These are phyloP conservation scores for Didymella keratinophila DNA, from an alignment of 2,329 filamentous ascomycete species.

Conservation along the genomic window DNA sequence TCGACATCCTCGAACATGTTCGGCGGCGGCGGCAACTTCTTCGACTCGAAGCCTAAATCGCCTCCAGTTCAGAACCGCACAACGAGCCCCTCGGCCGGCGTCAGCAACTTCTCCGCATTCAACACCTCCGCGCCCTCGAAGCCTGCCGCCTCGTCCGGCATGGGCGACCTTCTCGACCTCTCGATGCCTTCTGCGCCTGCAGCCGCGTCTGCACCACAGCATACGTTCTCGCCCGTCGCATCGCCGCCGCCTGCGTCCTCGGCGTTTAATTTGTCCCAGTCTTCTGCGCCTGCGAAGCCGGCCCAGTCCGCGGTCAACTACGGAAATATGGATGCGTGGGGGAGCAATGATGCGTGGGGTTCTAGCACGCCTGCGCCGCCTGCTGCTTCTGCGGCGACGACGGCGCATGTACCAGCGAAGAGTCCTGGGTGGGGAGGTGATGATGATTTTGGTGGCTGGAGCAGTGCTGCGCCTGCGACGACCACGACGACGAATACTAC, in stretches of 20 bases:
- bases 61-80: conserved; percentile 55
- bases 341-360: conserved; percentile 81
- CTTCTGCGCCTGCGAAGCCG: conserved; percentile 36
- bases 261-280: conserved; percentile 67
- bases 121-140: conserved; percentile 61
- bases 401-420: conserved; percentile 53
- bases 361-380: conserved; percentile 65
- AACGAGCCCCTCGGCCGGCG: conserved; percentile 64
- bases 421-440: conserved; percentile 67
- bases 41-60: conserved; percentile 73
- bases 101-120: conserved; percentile 71
- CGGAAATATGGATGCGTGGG: conserved; percentile 78
- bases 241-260: conserved; percentile 52
- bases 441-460: conserved; percentile 96
- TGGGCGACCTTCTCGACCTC: conserved; percentile 82
- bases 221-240: conserved; percentile 37
- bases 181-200: conserved; percentile 41
- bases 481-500: conserved; percentile 51
- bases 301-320: conserved; percentile 48
- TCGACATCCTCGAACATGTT: conserved; percentile 58
- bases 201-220: conserved; percentile 35
- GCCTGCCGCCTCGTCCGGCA: conserved; percentile 54
- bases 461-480: conserved; percentile 73
- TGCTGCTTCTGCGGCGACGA: conserved; percentile 41
- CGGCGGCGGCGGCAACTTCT: conserved; percentile 79